phyloP scores from a whole-genome alignment of 495 filamentous ascomycete species.

The Aspergillus affinis region DNA sequence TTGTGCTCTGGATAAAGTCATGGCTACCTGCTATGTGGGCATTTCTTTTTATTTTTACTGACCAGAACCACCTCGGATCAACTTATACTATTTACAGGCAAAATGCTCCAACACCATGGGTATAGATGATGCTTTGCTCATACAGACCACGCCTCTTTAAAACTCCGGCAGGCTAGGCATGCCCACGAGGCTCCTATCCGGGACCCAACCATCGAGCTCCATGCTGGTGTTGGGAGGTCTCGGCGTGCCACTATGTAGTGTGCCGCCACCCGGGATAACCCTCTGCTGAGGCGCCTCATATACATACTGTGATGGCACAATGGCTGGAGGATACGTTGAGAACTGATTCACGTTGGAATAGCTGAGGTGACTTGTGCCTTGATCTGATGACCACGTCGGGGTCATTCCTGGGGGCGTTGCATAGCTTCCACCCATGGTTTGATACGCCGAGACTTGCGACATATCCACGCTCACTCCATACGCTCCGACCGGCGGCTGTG shows the following conservation, averaged over 20 bases:
- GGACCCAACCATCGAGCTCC: slow-evolving; percentile 41
- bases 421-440: slow-evolving; percentile 27
- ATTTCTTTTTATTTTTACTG: too few relatives aligned
- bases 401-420: slow-evolving; percentile 8
- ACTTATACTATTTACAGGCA: neutral
- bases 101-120: neutral
- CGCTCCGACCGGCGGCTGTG: slow-evolving; percentile 14
- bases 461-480: slow-evolving; percentile 19
- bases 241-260: slow-evolving; percentile 6
- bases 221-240: slow-evolving; percentile 25
- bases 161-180: slow-evolving; percentile 37
- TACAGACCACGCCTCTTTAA: slow-evolving; percentile 5
- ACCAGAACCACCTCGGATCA: too few relatives aligned
- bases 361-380: slow-evolving; percentile 2
- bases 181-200: slow-evolving; percentile 36
- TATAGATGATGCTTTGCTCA: neutral
- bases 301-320: slow-evolving; percentile 26
- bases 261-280: slow-evolving; percentile 14
- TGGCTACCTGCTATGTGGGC: too few relatives aligned
- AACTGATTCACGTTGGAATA: slow-evolving; percentile 12
- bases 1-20: too few relatives aligned
- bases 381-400: slow-evolving; percentile 14
- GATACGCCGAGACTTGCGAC: slow-evolving; percentile 21
- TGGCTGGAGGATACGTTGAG: slow-evolving; percentile 12
- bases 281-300: slow-evolving; percentile 28